phyloP scores from a whole-genome alignment of 257 asterid species.

The Primulina huaijiensis region DNA sequence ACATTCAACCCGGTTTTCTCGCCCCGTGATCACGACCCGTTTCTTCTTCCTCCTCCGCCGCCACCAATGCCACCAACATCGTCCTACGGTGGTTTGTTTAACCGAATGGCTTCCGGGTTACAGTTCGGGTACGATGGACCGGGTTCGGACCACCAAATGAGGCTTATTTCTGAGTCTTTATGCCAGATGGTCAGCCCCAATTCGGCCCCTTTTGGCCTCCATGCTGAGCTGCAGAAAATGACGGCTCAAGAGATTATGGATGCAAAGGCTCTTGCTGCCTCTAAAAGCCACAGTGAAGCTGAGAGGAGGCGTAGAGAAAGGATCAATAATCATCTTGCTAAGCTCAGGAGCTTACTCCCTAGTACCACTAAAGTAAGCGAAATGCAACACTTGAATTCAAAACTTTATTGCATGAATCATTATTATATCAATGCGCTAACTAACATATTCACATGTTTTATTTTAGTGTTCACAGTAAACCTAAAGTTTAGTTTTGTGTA shows the following conservation, averaged over 20 bases:
- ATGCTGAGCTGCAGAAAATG: constrained; percentile 89
- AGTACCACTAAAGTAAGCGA: constrained; percentile 85
- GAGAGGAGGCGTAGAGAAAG: constrained; percentile 91
- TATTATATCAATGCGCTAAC: not conserved
- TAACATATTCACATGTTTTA: too few species aligned
- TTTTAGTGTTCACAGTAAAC: not conserved
- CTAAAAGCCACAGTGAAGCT: constrained; percentile 93
- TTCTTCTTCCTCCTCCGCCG: constrained; percentile 36
- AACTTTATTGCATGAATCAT: not conserved
- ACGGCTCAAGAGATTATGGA: constrained; percentile 91
- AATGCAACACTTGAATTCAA: not conserved
- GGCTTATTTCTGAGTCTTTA: constrained; percentile 40
- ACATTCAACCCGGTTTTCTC: constrained; percentile 30
- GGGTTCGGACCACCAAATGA: constrained; percentile 27
- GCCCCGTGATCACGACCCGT: constrained; percentile 35
- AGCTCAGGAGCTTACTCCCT: constrained; percentile 85
- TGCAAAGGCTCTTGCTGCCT: constrained; percentile 91
- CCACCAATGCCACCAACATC: not conserved
- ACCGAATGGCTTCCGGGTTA: constrained; percentile 22
- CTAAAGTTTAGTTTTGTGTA: not conserved
- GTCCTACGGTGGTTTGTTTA: constrained; percentile 37
- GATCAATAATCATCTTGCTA: constrained; percentile 82
- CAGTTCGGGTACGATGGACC: constrained; percentile 30
- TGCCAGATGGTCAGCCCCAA: constrained; percentile 51
- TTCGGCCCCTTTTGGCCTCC: constrained; percentile 67